Conservation (phyloP, 129 eudicot genomes). For the Helichrysum umbraculigerum region DNA sequence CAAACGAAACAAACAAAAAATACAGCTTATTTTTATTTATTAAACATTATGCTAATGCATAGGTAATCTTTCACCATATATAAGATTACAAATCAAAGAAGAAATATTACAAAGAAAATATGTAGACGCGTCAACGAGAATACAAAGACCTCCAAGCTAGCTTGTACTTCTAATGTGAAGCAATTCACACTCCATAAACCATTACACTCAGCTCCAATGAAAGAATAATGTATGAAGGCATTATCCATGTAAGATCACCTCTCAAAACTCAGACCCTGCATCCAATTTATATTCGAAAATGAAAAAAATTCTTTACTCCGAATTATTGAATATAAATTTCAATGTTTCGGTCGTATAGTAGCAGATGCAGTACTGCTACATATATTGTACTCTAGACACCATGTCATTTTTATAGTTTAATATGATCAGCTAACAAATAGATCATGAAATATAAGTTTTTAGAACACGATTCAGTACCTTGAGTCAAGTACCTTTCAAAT, state of each 20-base stretch:
- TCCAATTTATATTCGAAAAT: background rate
- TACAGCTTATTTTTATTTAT: background rate
- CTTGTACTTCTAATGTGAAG: constrained; percentile 20
- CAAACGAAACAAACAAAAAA: no score
- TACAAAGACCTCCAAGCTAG: constrained; percentile 25
- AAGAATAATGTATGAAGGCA: constrained; percentile 26
- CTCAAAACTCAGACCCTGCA: constrained; percentile 26
- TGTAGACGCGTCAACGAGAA: constrained; percentile 8
- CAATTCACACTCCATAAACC: constrained; percentile 27
- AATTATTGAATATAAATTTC: background rate
- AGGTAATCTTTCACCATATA: constrained; percentile 18
- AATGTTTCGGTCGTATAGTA: no score
- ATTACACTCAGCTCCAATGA: constrained; percentile 27
- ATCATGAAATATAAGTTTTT: background rate
- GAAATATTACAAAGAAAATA: constrained; percentile 7
- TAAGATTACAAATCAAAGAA: constrained; percentile 2
- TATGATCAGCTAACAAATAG: background rate
- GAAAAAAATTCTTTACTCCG: background rate
- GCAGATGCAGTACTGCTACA: no score
- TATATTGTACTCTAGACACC: no score
- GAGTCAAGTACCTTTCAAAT: constrained; percentile 32
- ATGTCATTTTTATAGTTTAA: no score
- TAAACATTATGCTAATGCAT: constrained; percentile 1
- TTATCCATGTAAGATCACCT: constrained; percentile 10
- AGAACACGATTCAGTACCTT: background rate